Evolutionary conservation across 169 alveolate species (phyloP), one percentile per base, ranked within the genome.

Genomic region (Babesia caballi): DNA sequence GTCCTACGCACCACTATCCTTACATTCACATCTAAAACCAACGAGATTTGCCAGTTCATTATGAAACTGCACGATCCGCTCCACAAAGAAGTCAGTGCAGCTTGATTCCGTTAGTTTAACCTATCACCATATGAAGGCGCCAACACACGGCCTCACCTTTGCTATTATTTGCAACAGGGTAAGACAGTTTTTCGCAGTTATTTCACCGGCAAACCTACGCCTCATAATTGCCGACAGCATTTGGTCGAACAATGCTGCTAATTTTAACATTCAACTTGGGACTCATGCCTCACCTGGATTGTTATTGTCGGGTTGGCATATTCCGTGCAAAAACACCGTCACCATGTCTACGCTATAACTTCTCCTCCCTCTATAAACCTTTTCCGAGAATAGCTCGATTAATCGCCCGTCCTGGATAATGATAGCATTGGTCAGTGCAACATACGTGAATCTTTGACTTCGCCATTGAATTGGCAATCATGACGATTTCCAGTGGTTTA

Each of bases 401-500:
- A 78, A 32, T 8, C 42, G 52, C 33, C 21, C 49, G 51, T 68
- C 23, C 87, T 78, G 53, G 19, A 15, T 15, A 33, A 41, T 30
- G 27, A 44, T 52, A n/a, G 21, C 27, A 65, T 30, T 3, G 25
- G 4, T 28, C 19, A 27, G 25, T 44, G 57, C 21, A 42, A 58
- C 82, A 9, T 42, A 78, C 87, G 47, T 78, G 87, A 3, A 47
- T 19, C 35, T 68, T 78, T 23, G 87, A 78, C 19, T 17, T 70
- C 12, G 52, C 54, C 87, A 78, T 78, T 23, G 80, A 51, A 57
- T 66, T 59, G 15, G 76, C 84, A 4, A 78, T 36, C 41, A 78
- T 78, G 3, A 78, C 69, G 2, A 78, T 71, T 36, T 78, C 87
- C 9, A 53, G 8, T 9, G 77, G 72, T 35, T 69, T 67, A 1